Percentiles rank a stretch among this genome's conserved stretches.
These are phyloP conservation scores for Eucalyptus cloeziana DNA, from an alignment of 345 rosid genomes.

Conservation along the genomic window DNA sequence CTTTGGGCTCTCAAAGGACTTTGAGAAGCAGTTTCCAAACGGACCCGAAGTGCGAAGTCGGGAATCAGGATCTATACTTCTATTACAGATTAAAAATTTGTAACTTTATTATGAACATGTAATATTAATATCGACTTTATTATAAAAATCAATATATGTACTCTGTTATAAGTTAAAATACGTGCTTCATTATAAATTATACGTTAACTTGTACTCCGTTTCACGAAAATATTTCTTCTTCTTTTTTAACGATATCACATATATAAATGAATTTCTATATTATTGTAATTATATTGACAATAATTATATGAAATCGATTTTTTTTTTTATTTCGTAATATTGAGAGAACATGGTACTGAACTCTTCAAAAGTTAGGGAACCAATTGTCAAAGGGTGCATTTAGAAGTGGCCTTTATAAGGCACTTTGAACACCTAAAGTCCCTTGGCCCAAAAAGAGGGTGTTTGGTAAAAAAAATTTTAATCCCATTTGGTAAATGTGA, in stretches of 20 bases:
- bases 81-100: background rate
- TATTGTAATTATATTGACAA: no score
- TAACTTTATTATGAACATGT: background rate
- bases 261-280: no score
- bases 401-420: no score
- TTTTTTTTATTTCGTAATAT: no score
- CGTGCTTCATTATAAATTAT: background rate
- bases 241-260: background rate
- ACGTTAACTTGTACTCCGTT: rapidly evolving
- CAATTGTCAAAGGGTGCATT: background rate
- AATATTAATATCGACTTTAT: background rate
- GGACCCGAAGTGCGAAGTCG: background rate
- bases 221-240: background rate
- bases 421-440: no score
- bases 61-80: background rate
- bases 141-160: background rate
- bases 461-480: no score
- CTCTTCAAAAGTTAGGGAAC: background rate
- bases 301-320: no score
- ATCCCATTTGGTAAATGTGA: no score
- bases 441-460: no score
- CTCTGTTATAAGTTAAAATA: background rate
- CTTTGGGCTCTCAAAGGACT: no score
- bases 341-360: no score
- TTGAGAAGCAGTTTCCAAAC: no score